Evolutionary conservation across 768 basidiomycete species (phyloP), one percentile per base, ranked within the genome.

Genomic region (Russula foetens): DNA sequence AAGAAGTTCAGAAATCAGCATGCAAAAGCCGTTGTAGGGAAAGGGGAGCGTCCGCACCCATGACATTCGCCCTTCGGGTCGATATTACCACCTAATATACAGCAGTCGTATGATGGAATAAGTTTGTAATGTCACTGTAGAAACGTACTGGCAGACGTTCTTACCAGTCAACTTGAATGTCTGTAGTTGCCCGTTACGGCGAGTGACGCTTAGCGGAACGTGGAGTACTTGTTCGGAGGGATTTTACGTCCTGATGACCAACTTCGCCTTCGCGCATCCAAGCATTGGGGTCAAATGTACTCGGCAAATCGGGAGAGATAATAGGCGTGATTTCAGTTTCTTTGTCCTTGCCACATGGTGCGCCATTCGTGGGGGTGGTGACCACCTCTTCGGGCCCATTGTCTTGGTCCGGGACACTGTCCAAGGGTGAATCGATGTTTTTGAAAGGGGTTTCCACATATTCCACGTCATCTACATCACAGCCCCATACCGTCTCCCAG

Each of bases 401-500:
- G 2, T 38, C 44, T 26, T 52, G 50, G 21, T n/a, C n/a, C n/a
- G 23, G 11, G 14, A 33, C 15, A 14, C 14, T 8, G 15, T 21
- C 44, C 4, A 15, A n/a, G 23, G 2, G 8, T 1, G 12, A n/a
- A n/a, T 33, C 21, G 6, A 21, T 8, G 9, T 41, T 51, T 15
- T 55, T 29, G 9, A n/a, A 35, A 15, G 55, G 60, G 2, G 28
- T 2, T 46, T 52, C 44, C 11, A 44, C 19, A 11, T 45, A 29
- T 28, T 43, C n/a, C 8, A 19, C 21, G 12, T 39, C 50, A 1
- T 62, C 60, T 2, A 4, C 44, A 23, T 62, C 38, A 21, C 38
- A 52, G n/a, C n/a, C 50, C 61, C 61, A 62, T 31, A 62, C 14
- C 2, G 46, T 53, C 45, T 53, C 56, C 56, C 61, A 58, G 12